Conservation (phyloP, 2,329 filamentous ascomycete species). For the Beauveria rudraprayagi region DNA sequence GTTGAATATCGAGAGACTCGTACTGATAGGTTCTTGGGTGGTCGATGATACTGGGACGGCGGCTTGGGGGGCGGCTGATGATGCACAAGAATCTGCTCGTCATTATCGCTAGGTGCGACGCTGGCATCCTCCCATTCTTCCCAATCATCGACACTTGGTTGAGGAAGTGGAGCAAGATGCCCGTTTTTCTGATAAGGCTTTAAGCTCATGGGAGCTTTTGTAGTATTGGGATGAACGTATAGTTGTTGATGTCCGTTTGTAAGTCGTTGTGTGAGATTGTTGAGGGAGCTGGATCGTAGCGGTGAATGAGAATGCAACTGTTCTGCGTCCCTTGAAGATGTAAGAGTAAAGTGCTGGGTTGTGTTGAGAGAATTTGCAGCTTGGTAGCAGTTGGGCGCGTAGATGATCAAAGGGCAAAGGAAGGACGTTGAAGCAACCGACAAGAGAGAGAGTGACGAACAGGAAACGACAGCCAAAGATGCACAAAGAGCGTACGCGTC, state of each 20-base stretch:
- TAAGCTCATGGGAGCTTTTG: not conserved
- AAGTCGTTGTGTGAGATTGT: not conserved
- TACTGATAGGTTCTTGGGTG: constrained; percentile 10
- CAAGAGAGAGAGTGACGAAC: not conserved
- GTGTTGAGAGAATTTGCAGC: not conserved
- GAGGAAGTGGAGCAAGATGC: constrained; percentile 12
- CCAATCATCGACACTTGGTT: constrained; percentile 35
- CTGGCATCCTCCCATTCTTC: constrained; percentile 48
- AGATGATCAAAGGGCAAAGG: not conserved
- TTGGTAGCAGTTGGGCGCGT: not conserved
- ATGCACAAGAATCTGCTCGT: constrained; percentile 26
- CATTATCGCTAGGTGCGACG: constrained; percentile 31
- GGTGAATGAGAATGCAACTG: not conserved
- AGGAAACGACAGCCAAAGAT: not conserved
- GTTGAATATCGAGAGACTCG: constrained; percentile 29
- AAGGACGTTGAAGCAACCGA: not conserved
- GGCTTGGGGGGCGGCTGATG: not conserved
- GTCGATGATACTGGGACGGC: not conserved
- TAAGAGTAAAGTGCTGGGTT: too few species aligned
- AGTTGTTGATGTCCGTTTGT: not conserved
- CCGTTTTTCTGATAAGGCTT: constrained; percentile 14
- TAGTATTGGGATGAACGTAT: constrained; percentile 4
- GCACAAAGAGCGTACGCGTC: constrained; percentile 9
- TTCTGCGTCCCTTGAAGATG: too few species aligned
- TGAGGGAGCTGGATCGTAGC: not conserved